These are phyloP conservation scores for Hibiscus mutabilis DNA, from an alignment of 345 rosid species.

Conservation along the genomic window DNA sequence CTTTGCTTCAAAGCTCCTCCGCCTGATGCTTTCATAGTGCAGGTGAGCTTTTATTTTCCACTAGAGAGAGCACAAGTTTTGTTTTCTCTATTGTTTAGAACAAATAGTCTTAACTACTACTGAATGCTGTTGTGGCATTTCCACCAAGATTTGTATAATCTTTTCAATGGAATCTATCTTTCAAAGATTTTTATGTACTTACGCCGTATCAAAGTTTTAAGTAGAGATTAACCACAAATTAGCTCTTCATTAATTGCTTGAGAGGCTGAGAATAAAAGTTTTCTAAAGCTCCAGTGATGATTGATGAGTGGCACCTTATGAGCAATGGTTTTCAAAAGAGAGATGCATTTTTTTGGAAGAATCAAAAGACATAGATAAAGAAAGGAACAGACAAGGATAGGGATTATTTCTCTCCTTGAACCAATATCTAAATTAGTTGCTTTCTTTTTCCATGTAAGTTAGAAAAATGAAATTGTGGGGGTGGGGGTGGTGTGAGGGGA, in stretches of 20 bases:
- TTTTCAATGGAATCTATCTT: not conserved
- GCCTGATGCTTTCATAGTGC: conserved; percentile 83
- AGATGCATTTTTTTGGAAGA: too few relatives aligned
- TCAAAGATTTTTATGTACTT: not conserved
- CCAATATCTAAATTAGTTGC: not conserved
- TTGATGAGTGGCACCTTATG: not conserved
- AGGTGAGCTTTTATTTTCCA: conserved; percentile 38
- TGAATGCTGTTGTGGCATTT: not conserved
- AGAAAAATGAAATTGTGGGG: not conserved
- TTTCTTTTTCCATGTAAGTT: not conserved
- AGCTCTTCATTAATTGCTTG: not conserved
- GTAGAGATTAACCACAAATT: not conserved
- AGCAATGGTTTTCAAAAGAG: not conserved
- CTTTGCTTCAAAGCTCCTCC: conserved; percentile 63
- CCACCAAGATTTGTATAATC: not conserved
- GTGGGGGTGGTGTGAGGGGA: not conserved
- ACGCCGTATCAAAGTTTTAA: not conserved
- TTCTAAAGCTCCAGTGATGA: not conserved
- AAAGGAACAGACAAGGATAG: not conserved
- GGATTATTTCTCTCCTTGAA: not conserved
- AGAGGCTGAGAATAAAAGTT: not conserved
- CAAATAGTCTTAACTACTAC: not conserved
- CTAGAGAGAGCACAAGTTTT: not conserved
- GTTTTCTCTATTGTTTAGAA: not conserved
- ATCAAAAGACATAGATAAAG: not conserved